phyloP scores from a whole-genome alignment of 179 eudicot genomes.

The Nepenthes alata region DNA sequence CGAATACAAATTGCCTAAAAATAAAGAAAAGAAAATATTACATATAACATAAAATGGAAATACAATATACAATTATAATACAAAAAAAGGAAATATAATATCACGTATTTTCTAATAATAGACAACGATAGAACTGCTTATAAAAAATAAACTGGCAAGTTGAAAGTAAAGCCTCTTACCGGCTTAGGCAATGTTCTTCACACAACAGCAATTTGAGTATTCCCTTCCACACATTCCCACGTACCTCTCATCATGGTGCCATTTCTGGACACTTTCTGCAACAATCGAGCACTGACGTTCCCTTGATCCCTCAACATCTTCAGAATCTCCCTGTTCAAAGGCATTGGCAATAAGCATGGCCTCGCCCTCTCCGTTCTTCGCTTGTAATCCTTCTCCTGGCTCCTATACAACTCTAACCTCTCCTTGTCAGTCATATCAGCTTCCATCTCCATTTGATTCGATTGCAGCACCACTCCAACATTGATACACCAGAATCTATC shows the following conservation, averaged over 20 bases:
- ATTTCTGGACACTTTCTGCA: conserved; percentile 84
- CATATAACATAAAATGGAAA: too few species aligned
- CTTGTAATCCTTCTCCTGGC: conserved; percentile 66
- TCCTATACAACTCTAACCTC: conserved; percentile 40
- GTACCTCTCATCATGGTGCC: conserved; percentile 92
- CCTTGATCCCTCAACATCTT: conserved; percentile 53
- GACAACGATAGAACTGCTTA: too few species aligned
- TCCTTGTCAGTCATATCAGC: conserved; percentile 82
- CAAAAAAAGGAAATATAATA: too few species aligned
- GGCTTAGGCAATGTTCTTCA: conserved; percentile 67
- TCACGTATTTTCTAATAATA: too few species aligned
- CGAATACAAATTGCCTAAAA: too few species aligned
- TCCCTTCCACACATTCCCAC: conserved; percentile 96
- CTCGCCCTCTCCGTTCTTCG: conserved; percentile 61
- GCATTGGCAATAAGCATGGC: conserved; percentile 60
- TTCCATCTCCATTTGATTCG: conserved; percentile 72
- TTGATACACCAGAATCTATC: conserved; percentile 65
- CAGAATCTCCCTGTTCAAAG: conserved; percentile 48
- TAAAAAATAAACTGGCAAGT: too few species aligned
- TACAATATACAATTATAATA: too few species aligned
- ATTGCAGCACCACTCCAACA: conserved; percentile 81
- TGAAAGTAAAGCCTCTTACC: conserved; percentile 22
- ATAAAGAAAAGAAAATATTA: too few species aligned
- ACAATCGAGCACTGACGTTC: conserved; percentile 58
- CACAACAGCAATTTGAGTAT: conserved; percentile 51